A percentile compares a stretch with the other conserved stretches of the same genome.
These are phyloP conservation scores for Clavispora vitiphila DNA, from an alignment of 805 yeast species.

Conservation along the genomic window DNA sequence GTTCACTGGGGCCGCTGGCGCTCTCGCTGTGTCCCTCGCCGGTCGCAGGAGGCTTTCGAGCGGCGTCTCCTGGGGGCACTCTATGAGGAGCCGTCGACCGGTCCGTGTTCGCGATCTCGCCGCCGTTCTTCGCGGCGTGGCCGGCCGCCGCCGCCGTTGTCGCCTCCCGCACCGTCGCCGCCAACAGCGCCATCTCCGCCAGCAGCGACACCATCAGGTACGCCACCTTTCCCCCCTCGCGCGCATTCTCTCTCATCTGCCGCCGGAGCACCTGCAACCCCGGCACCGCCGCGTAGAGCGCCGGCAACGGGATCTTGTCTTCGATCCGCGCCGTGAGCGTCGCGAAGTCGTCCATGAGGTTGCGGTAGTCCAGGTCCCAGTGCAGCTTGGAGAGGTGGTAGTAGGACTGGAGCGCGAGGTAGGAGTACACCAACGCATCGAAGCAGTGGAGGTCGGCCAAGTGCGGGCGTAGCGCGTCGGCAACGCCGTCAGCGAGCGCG, in stretches of 20 bases:
- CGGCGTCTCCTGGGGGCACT: too few species aligned
- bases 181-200: slow-evolving; percentile 1
- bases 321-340: slow-evolving; percentile 15
- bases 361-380: slow-evolving; percentile 11
- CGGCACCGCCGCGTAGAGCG: slow-evolving; percentile 17
- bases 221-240: slow-evolving; percentile 27
- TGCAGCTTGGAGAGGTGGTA: slow-evolving; percentile 17
- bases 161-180: background rate
- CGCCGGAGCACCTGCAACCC: slow-evolving; percentile 25
- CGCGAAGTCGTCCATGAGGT: slow-evolving; percentile 15
- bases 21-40: too few species aligned
- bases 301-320: slow-evolving; percentile 19
- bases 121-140: too few species aligned
- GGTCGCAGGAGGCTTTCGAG: too few species aligned
- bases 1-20: too few species aligned
- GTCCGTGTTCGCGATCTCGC: too few species aligned
- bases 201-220: slow-evolving; percentile 10
- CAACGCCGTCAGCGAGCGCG: background rate
- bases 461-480: slow-evolving; percentile 2
- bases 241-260: slow-evolving; percentile 25
- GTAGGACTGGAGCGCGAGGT: slow-evolving; percentile 21
- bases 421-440: slow-evolving; percentile 25
- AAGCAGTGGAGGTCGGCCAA: slow-evolving; percentile 19
- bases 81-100: too few species aligned
- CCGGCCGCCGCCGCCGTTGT: background rate